Conservation (phyloP, 192 early-diverging fungal genomes). For the Gryganskiella cystojenkinii region DNA sequence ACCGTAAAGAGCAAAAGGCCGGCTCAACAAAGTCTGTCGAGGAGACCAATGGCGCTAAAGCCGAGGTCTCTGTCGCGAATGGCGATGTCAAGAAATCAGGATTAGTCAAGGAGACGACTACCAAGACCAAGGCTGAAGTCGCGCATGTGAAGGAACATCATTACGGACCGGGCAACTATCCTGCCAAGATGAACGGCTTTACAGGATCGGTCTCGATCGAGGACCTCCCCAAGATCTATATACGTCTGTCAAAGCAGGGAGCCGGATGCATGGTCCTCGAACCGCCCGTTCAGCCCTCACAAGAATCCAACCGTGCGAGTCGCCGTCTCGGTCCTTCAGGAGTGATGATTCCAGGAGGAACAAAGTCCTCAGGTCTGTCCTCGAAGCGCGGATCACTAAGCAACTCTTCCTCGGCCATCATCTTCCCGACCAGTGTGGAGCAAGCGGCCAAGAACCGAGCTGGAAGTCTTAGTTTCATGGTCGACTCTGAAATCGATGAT, state of each 20-base stretch:
- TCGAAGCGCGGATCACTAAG: constrained; percentile 29
- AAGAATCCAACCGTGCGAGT: not conserved
- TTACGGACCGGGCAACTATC: constrained; percentile 26
- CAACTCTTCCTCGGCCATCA: constrained; percentile 11
- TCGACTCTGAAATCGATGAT: constrained; percentile 41
- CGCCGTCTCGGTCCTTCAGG: not conserved
- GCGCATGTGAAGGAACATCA: not conserved
- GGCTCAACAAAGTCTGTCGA: not conserved
- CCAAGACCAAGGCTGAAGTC: not conserved
- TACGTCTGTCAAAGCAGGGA: constrained; percentile 22
- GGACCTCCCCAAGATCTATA: constrained; percentile 34
- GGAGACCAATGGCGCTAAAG: not conserved
- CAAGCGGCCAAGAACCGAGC: constrained; percentile 39
- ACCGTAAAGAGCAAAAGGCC: no score
- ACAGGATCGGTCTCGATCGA: constrained; percentile 15
- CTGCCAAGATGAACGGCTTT: constrained; percentile 22
- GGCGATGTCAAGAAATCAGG: constrained; percentile 6
- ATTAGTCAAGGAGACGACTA: not conserved
- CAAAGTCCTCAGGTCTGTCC: not conserved
- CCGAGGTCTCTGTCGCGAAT: not conserved
- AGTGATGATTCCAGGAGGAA: not conserved
- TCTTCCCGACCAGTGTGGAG: constrained; percentile 41
- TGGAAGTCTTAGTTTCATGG: constrained; percentile 53
- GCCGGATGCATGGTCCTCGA: constrained; percentile 18
- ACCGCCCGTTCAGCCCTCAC: not conserved